Conservation (phyloP, 192 early-diverging fungal species). For the Podila epicladia region DNA sequence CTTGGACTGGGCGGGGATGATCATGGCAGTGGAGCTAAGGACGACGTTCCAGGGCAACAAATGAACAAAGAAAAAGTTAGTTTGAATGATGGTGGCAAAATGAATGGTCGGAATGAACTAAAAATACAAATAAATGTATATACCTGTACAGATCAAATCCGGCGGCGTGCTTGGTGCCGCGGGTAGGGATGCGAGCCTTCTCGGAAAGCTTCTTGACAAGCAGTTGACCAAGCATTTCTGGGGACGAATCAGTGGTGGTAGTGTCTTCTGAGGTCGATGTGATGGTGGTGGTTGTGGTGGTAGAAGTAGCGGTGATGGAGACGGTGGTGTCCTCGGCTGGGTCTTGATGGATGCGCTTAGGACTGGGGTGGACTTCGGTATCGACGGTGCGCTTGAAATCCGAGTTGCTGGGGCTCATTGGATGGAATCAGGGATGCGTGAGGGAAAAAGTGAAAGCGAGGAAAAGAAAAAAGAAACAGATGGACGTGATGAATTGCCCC, state of each 20-base stretch:
- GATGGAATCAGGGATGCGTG: neutral
- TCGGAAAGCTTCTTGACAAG: conserved; percentile 75
- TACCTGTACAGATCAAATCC: conserved; percentile 95
- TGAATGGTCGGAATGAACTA: neutral
- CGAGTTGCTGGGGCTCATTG: conserved; percentile 22
- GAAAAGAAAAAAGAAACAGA: neutral
- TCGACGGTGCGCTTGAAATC: conserved; percentile 22
- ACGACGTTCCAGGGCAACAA: neutral
- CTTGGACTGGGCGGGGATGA: conserved; percentile 82
- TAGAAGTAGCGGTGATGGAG: neutral
- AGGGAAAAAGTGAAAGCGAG: neutral
- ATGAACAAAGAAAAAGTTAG: neutral
- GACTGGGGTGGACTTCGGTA: conserved; percentile 2
- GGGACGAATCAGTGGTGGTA: neutral
- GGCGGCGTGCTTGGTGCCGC: conserved; percentile 85
- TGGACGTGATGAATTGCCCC: neutral
- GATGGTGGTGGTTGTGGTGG: neutral
- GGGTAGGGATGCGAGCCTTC: conserved; percentile 81
- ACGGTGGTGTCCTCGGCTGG: neutral
- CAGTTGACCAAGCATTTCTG: conserved; percentile 52
- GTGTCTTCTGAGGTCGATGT: neutral
- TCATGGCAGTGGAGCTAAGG: conserved; percentile 61
- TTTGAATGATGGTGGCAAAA: neutral
- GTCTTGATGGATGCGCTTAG: conserved; percentile 22
- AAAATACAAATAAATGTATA: neutral